Percentiles rank a stretch among this genome's conserved stretches.
These are phyloP conservation scores for Jasminum sambac DNA, from an alignment of 257 asterid species.

Conservation along the genomic window DNA sequence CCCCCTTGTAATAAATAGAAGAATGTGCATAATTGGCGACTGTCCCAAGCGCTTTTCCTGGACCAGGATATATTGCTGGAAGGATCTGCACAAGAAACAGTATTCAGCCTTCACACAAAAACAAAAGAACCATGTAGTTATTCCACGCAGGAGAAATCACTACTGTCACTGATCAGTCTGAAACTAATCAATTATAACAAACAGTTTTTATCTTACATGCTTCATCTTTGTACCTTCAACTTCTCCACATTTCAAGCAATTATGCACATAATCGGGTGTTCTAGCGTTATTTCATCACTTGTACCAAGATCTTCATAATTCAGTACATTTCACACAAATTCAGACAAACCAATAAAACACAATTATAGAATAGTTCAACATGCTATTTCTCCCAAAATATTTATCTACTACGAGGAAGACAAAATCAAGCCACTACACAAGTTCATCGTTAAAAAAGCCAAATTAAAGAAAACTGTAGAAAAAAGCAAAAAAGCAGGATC, in stretches of 20 bases:
- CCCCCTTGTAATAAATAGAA: slow-evolving; percentile 71
- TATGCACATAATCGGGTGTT: neutral
- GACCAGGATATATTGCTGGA: slow-evolving; percentile 58
- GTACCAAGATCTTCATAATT: slow-evolving; percentile 1
- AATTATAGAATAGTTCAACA: neutral
- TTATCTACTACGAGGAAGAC: neutral
- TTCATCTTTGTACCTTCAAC: slow-evolving; percentile 4
- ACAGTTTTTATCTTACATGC: neutral
- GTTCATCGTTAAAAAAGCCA: neutral
- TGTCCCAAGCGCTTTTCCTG: slow-evolving; percentile 62
- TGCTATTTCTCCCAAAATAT: neutral
- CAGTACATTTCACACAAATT: neutral
- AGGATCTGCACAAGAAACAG: slow-evolving; percentile 58
- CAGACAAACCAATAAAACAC: neutral
- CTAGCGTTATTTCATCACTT: neutral
- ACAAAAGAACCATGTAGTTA: neutral
- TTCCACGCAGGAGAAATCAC: slow-evolving; percentile 4
- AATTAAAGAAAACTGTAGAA: neutral
- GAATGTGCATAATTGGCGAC: slow-evolving; percentile 68
- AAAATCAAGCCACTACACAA: slow-evolving; percentile 16
- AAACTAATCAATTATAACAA: neutral
- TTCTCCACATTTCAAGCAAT: slow-evolving; percentile 17
- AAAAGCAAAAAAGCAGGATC: neutral
- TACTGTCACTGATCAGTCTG: neutral
- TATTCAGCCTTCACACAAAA: slow-evolving; percentile 26